These are phyloP conservation scores for Aschersonia sp. DNA, from an alignment of 2,329 filamentous ascomycete species.

Conservation along the genomic window DNA sequence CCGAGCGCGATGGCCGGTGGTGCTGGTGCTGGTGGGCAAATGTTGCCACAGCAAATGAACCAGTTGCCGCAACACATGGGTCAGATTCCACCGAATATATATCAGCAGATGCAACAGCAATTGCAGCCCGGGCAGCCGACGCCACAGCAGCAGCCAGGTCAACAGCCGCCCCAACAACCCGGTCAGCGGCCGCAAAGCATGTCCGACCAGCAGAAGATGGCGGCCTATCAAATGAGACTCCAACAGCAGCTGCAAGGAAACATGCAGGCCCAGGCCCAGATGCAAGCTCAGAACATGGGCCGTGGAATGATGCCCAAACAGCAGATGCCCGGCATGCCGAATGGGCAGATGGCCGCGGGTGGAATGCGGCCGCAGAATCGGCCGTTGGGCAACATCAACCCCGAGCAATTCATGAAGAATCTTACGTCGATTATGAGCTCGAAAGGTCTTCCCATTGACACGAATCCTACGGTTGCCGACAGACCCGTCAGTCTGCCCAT, in stretches of 20 bases:
- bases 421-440: slow-evolving; percentile 65
- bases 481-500: slow-evolving; percentile 60
- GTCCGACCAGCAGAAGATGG: slow-evolving; percentile 59
- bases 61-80: slow-evolving; percentile 32
- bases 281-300: slow-evolving; percentile 31
- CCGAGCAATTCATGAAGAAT: slow-evolving; percentile 61
- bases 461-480: slow-evolving; percentile 58
- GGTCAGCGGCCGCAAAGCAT: slow-evolving; percentile 19
- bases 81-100: slow-evolving; percentile 29
- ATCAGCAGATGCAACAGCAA: slow-evolving; percentile 25
- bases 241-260: slow-evolving; percentile 57
- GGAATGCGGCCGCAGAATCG: slow-evolving; percentile 36
- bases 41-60: slow-evolving; percentile 38
- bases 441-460: slow-evolving; percentile 59
- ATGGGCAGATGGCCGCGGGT: slow-evolving; percentile 39
- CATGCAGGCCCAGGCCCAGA: slow-evolving; percentile 34
- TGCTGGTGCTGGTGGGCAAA: slow-evolving; percentile 21
- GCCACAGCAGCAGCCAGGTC: slow-evolving; percentile 48
- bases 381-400: slow-evolving; percentile 30
- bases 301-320: slow-evolving; percentile 40
- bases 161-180: slow-evolving; percentile 26
- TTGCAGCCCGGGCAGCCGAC: slow-evolving; percentile 35
- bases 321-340: slow-evolving; percentile 31
- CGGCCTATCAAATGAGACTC: slow-evolving; percentile 69
- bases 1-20: slow-evolving; percentile 31